Conservation (phyloP, 768 basidiomycete species). For the Leccinum boreale region DNA sequence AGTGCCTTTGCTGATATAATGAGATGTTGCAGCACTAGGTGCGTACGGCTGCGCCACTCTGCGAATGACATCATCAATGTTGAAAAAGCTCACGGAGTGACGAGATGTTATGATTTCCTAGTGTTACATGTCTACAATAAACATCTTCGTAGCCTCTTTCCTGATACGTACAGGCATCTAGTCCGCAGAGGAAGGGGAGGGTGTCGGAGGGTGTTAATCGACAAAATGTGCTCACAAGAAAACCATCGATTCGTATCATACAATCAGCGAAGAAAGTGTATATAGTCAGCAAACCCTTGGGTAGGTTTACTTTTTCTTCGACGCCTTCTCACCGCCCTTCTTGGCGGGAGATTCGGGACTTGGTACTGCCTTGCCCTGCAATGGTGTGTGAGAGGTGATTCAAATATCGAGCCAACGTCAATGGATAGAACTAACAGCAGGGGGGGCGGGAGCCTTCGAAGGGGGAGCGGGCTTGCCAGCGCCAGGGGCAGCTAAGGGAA, state of each 20-base stretch:
- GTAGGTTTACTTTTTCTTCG: conserved; percentile 30
- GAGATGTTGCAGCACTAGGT: not conserved
- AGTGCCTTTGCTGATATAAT: not conserved
- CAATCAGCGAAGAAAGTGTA: not conserved
- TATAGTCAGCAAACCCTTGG: not conserved
- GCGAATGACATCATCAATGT: not conserved
- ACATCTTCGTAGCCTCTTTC: not conserved
- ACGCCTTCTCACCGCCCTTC: conserved; percentile 23
- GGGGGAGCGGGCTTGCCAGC: conserved; percentile 17
- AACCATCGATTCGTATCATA: conserved; percentile 8
- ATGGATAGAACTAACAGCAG: conserved; percentile 10
- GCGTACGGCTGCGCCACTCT: not conserved
- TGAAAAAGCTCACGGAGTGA: not conserved
- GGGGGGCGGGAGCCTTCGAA: conserved; percentile 20
- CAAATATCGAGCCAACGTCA: not conserved
- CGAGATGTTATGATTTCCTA: not conserved
- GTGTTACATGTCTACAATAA: conserved; percentile 6
- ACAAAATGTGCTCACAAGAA: not conserved
- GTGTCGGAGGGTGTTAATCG: not conserved
- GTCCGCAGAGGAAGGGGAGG: not conserved
- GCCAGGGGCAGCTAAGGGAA: conserved; percentile 12
- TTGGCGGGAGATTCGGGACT: conserved; percentile 29
- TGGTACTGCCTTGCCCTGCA: conserved; percentile 20
- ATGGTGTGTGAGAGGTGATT: not conserved
- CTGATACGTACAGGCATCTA: conserved; percentile 1